Evolutionary conservation across 1,284 basidiomycete genomes (phyloP), one percentile per base, ranked within the genome.

Genomic region (Inonotus obliquus): DNA sequence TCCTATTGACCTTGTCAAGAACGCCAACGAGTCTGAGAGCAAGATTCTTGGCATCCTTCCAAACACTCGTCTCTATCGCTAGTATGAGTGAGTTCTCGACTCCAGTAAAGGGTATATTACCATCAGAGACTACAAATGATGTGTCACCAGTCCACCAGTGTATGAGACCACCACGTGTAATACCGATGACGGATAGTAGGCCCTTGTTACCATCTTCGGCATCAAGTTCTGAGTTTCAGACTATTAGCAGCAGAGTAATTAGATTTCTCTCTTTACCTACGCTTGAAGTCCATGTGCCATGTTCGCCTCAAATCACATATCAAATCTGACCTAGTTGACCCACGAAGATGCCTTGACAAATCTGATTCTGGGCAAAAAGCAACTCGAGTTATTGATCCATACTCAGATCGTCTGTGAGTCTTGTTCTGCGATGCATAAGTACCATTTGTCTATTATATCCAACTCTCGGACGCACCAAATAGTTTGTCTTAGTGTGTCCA

Each of bases 11-110:
- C 23, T 48, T 48, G 3, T 48, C 47, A 7, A 48, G 25, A 23
- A 48, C n/a, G 14, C 10, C 6, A 7, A 48, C 47, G 4, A 48
- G 11, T 45, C 55, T 59, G 53, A 57, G 41, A 7, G 48, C 35
- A 55, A 57, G 45, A 32, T 53, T 45, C 58, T 51, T 44, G 14
- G 54, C 14, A 23, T 62, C 21, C 55, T 4, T 17, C 60, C 56
- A 27, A 27, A 51, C 7, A 6, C 41, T 44, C 17, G 17, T 44
- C 41, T 44, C 41, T 44, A 17, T 44, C 10, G 17, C 6, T 44
- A 5, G 17, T 10, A 44, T 11, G 14, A 19, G 19, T n/a, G 14
- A n/a, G 14, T 44, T 1, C 19, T 6, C 17, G 10, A 10, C 1
- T n/a, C 19, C 6, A 44, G 17, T 10, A 19, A 6, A 19, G 41